Evolutionary conservation across 768 basidiomycete genomes (phyloP), one percentile per base, ranked within the genome.

Genomic region (Rhodotorula diobovata): DNA sequence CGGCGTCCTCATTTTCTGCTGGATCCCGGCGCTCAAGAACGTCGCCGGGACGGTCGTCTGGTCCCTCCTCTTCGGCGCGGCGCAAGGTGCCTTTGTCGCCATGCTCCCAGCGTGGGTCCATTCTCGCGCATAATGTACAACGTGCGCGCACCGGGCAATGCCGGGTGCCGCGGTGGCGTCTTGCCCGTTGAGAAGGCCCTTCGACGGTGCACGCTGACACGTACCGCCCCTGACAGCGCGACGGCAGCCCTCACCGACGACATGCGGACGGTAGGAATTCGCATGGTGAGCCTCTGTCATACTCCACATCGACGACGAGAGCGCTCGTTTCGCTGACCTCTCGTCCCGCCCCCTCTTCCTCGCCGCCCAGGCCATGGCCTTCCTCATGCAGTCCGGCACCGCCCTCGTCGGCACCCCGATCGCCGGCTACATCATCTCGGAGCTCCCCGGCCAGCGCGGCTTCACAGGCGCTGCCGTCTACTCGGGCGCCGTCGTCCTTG

Each of bases 331-430:
- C 18, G 20, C 45, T 46, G 18, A 21, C 45, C 45, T 46, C 21
- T 16, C 41, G 16, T 16, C 48, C 48, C 21, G 48, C 51, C 30
- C 12, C 10, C 51, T 54, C 32, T 12, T 0, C 32, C 53, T 34
- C 32, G 3, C 2, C 8, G 8, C 51, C 8, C 53, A 54, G 53
- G 78, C 78, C 2, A 75, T 78, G 63, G 74, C 73, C n/a, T 78
- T 79, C 71, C 48, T 80, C 32, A 50, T 73, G 32, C 71, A 76
- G 34, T 74, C 76, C 1, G 35, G 77, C 54, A 70, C 78, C 1
- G 79, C 77, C 0, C 67, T 80, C 23, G 70, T 72, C 53, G 79
- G 79, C 16, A 78, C 78, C 28, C 67, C 67, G 10, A 79, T 80
- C 61, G 70, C 75, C 16, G 80, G 80, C 28, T 79, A 79, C 20